Evolutionary conservation across 768 basidiomycete genomes (phyloP).

Genomic region (Postia placenta): DNA sequence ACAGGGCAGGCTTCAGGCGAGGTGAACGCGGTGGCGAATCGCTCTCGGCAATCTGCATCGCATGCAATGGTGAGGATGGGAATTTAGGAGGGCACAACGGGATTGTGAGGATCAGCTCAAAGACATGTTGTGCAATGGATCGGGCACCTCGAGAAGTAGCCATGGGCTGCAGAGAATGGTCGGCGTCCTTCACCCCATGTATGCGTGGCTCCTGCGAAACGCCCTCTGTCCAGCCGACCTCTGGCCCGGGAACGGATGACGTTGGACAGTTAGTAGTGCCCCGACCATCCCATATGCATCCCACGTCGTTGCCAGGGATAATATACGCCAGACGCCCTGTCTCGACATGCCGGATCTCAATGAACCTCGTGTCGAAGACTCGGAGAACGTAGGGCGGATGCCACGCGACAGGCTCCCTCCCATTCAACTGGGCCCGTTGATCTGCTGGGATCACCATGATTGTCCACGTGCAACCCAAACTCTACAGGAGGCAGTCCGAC

Average conservation of each 20-base stretch:
- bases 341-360: conserved; percentile 82
- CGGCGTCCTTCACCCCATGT: conserved; percentile 78
- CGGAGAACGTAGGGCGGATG: conserved; percentile 84
- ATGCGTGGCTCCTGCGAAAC: conserved; percentile 76
- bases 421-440: conserved; percentile 75
- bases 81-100: conserved; percentile 57
- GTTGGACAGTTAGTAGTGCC: conserved; percentile 26
- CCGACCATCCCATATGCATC: conserved; percentile 89
- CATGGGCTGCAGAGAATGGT: conserved; percentile 31
- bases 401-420: conserved; percentile 89
- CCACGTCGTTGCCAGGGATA: conserved; percentile 73
- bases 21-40: conserved; percentile 34
- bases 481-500: conserved; percentile 37
- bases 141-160: conserved; percentile 32
- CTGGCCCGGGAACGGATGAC: conserved; percentile 34
- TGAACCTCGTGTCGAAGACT: conserved; percentile 87
- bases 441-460: conserved; percentile 84
- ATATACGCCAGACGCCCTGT: conserved; percentile 79
- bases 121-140: conserved; percentile 64
- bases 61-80: conserved; percentile 31
- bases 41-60: conserved; percentile 29
- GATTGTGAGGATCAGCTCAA: conserved; percentile 74
- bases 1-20: conserved; percentile 23
- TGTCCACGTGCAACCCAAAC: conserved; percentile 89
- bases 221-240: conserved; percentile 40